Evolutionary conservation across 495 filamentous ascomycete genomes (phyloP).

Genomic region (Podospora comata): DNA sequence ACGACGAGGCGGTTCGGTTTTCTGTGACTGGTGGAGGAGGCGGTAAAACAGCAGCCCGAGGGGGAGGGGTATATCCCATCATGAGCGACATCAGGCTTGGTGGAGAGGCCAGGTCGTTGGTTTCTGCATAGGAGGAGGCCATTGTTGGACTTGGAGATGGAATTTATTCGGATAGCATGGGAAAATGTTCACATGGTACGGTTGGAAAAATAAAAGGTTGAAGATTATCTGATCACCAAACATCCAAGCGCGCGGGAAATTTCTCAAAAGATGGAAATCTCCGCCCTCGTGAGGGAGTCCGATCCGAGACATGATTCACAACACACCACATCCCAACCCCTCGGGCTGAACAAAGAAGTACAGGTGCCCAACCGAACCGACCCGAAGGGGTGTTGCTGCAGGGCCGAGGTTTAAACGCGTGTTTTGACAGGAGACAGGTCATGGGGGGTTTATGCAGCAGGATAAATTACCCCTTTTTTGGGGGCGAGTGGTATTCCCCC

Average conservation of each 20-base stretch:
- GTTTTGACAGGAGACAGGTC: background rate
- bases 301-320: background rate
- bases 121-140: background rate
- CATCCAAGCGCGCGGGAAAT: background rate
- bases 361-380: background rate
- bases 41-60: background rate
- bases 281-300: background rate
- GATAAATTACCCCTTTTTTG: background rate
- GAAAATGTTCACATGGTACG: background rate
- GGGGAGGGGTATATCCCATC: background rate
- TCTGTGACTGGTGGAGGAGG: background rate
- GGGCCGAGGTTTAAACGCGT: background rate
- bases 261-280: background rate
- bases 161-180: too few species aligned
- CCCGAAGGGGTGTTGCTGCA: background rate
- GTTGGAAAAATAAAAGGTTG: background rate
- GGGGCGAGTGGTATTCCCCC: background rate
- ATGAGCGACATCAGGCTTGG: background rate
- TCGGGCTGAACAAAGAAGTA: background rate
- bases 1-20: background rate
- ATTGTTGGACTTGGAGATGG: background rate
- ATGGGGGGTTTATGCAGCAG: background rate
- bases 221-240: background rate
- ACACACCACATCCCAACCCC: background rate
- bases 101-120: background rate